Percentiles rank a stretch among this genome's conserved stretches.
Conservation (phyloP, 768 basidiomycete genomes). For the Saitozyma sp. region DNA sequence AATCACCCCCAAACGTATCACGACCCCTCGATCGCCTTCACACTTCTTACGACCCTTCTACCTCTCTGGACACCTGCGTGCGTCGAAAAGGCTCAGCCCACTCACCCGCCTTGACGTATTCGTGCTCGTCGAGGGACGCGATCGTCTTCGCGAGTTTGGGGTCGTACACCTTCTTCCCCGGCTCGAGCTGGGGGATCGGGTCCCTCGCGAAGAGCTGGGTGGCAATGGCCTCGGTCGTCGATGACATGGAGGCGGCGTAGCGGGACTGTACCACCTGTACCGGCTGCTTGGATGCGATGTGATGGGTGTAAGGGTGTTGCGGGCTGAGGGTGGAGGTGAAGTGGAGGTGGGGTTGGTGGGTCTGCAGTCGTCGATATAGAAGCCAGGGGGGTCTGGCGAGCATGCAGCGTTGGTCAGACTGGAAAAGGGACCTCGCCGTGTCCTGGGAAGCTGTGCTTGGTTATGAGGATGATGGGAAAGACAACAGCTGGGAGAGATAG, state of each 20-base stretch:
- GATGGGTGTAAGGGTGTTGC: too few relatives aligned
- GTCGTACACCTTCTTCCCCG: conserved; percentile 40
- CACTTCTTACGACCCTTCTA: background rate
- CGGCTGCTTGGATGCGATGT: too few relatives aligned
- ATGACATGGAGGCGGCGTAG: background rate
- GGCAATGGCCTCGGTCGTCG: conserved; percentile 7
- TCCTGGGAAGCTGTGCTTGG: too few relatives aligned
- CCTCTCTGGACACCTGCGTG: background rate
- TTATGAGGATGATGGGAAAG: too few relatives aligned
- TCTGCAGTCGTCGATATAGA: too few relatives aligned
- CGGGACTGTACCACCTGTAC: too few relatives aligned
- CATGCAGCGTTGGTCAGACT: too few relatives aligned
- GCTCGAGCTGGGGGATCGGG: conserved; percentile 37
- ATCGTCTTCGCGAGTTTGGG: conserved; percentile 29
- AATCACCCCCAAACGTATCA: background rate
- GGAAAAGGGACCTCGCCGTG: too few relatives aligned
- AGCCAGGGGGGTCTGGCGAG: too few relatives aligned
- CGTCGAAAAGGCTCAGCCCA: background rate
- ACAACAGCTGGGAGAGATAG: too few relatives aligned
- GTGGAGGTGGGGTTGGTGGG: too few relatives aligned
- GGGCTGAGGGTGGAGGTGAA: too few relatives aligned
- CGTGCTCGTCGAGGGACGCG: conserved; percentile 27
- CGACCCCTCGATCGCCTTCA: background rate
- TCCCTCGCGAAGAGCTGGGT: conserved; percentile 25
- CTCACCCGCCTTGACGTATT: conserved; percentile 41